Evolutionary conservation across 139 green algal genomes (phyloP), one percentile per base, ranked within the genome.

Genomic region (Volvox africanus): DNA sequence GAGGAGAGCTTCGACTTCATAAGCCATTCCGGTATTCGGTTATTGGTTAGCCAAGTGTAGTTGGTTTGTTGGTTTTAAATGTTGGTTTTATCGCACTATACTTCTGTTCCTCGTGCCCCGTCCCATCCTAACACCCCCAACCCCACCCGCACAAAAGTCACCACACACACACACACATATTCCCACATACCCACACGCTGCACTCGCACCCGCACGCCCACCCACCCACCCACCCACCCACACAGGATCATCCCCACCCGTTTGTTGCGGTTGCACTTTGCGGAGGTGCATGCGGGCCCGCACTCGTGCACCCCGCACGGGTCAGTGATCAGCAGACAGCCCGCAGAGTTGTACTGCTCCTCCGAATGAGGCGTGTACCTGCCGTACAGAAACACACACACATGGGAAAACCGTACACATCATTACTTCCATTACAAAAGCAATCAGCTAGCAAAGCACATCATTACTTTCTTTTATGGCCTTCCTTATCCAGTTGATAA

Each of bases 271-370:
- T 32, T 17, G 89, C 92, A 94, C 11, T 32, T 55, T 19, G 32
- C 21, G 26, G 12, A 22, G 18, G 71, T 86, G 89, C 86, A 86
- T 69, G 80, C 50, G 14, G 1, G 20, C 21, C 32, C 20, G 88
- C 93, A 94, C 85, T 95, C 94, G 80, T 93, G 88, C 44, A 95
- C 83, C 13, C 94, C 94, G 82, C 82, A 87, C 17, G 61, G 61
- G 67, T 94, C 82, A 1, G 86, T 94, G 19, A 78, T n/a, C 82
- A 83, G 89, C 55, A 95, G 75, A 62, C 87, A 82, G 61, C 93
- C 91, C n/a, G 65, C 75, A 26, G 28, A n/a, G 86, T 90, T 90
- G 86, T 90, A 90, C 86, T 84, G 75, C 86, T 90, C 55, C 73
- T 85, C 75, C 55, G 76, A 21, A 76, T 90, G 86, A 0, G 75